Conservation (phyloP, 306 rosid genomes). For the Erythrophleum fordii region DNA sequence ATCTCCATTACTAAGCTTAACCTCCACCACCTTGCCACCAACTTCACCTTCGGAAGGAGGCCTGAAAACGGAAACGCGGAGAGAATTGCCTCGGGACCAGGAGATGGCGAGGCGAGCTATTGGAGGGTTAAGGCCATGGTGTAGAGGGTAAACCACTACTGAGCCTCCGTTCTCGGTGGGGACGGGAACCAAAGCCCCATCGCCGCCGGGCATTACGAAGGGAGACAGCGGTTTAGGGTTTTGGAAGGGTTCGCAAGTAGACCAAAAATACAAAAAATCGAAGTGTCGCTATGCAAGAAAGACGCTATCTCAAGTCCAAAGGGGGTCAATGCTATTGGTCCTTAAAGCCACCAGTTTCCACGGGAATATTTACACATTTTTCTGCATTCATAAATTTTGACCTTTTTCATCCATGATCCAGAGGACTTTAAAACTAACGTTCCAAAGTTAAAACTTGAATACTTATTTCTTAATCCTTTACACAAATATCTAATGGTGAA, state of each 20-base stretch:
- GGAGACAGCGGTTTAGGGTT: slow-evolving; percentile 43
- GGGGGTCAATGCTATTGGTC: too few species aligned
- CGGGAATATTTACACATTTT: too few species aligned
- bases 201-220: slow-evolving; percentile 52
- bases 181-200: slow-evolving; percentile 51
- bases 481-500: too few species aligned
- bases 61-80: slow-evolving; percentile 71
- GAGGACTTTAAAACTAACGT: too few species aligned
- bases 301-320: neutral
- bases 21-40: slow-evolving; percentile 77
- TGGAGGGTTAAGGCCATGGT: slow-evolving; percentile 72
- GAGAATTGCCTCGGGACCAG: slow-evolving; percentile 84
- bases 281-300: neutral
- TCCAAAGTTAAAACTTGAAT: too few species aligned
- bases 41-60: slow-evolving; percentile 38
- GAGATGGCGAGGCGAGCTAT: slow-evolving; percentile 72
- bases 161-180: slow-evolving; percentile 45
- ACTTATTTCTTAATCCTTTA: too few species aligned
- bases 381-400: too few species aligned
- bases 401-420: too few species aligned
- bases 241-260: slow-evolving; percentile 40
- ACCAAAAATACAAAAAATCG: neutral
- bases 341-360: too few species aligned
- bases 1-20: slow-evolving; percentile 66
- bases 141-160: slow-evolving; percentile 53